Conservation (phyloP, 306 rosid genomes). For the Malus sieversii region DNA sequence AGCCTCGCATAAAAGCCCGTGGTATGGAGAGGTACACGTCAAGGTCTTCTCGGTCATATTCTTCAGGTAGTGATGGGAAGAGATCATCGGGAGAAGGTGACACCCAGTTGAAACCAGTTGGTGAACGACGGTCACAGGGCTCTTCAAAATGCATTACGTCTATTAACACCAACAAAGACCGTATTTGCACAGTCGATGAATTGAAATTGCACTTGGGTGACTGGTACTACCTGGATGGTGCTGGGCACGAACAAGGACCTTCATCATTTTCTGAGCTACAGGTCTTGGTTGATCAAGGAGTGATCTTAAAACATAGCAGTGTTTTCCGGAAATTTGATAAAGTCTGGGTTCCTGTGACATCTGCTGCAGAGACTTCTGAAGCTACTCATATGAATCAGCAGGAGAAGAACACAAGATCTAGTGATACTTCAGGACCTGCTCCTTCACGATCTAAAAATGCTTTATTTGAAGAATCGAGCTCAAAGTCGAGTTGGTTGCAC, state of each 20-base stretch:
- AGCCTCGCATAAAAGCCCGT: constrained; percentile 59
- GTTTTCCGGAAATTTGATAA: constrained; percentile 80
- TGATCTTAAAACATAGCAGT: constrained; percentile 60
- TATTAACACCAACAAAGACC: constrained; percentile 54
- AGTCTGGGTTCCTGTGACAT: constrained; percentile 83
- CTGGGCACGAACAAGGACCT: constrained; percentile 95
- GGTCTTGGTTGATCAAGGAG: constrained; percentile 67
- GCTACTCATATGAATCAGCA: constrained; percentile 24
- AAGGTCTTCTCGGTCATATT: constrained; percentile 51
- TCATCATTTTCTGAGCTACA: constrained; percentile 75
- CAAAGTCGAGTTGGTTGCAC: constrained; percentile 36
- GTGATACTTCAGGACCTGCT: constrained; percentile 31
- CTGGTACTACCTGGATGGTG: constrained; percentile 97
- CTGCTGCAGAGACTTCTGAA: constrained; percentile 56
- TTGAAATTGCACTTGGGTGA: constrained; percentile 80
- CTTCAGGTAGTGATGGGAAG: constrained; percentile 67
- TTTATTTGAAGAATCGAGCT: constrained; percentile 12
- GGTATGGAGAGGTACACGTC: constrained; percentile 61
- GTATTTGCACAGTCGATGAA: constrained; percentile 54
- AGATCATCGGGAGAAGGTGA: constrained; percentile 76
- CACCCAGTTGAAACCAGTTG: constrained; percentile 35
- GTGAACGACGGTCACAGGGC: constrained; percentile 40
- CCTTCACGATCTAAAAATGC: constrained; percentile 30
- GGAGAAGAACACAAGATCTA: constrained; percentile 33
- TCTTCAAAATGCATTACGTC: constrained; percentile 34